These are phyloP conservation scores for Parafenestella ontariensis DNA, from an alignment of 2,329 filamentous ascomycete genomes.

Conservation along the genomic window DNA sequence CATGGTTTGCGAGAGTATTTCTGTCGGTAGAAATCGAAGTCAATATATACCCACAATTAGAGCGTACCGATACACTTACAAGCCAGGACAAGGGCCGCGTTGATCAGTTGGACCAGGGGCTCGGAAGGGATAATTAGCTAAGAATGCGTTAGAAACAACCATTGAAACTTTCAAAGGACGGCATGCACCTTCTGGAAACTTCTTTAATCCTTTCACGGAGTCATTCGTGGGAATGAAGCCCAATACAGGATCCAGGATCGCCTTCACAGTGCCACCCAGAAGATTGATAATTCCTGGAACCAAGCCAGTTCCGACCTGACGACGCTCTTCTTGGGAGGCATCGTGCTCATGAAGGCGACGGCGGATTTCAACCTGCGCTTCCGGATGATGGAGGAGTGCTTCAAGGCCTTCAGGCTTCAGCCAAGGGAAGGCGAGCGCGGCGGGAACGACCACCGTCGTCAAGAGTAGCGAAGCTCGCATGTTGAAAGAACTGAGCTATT, in stretches of 20 bases:
- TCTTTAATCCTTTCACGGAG: slow-evolving; percentile 21
- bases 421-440: slow-evolving; percentile 23
- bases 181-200: slow-evolving; percentile 22
- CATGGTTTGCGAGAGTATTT: neutral
- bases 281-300: slow-evolving; percentile 12
- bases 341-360: slow-evolving; percentile 11
- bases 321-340: neutral
- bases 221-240: slow-evolving; percentile 23
- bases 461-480: slow-evolving; percentile 15
- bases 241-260: slow-evolving; percentile 15
- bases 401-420: slow-evolving; percentile 21
- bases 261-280: slow-evolving; percentile 14
- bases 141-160: neutral
- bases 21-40: neutral
- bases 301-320: slow-evolving; percentile 12
- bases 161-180: too few species aligned
- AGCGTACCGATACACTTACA: slow-evolving; percentile 12
- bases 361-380: slow-evolving; percentile 17
- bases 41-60: neutral
- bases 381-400: slow-evolving; percentile 22
- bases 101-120: slow-evolving; percentile 50
- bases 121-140: slow-evolving; percentile 40
- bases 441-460: slow-evolving; percentile 7
- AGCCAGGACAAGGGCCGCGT: slow-evolving; percentile 50
- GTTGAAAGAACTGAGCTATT: neutral